Conservation (phyloP, 148 eudicot genomes). For the Cornus florida region DNA sequence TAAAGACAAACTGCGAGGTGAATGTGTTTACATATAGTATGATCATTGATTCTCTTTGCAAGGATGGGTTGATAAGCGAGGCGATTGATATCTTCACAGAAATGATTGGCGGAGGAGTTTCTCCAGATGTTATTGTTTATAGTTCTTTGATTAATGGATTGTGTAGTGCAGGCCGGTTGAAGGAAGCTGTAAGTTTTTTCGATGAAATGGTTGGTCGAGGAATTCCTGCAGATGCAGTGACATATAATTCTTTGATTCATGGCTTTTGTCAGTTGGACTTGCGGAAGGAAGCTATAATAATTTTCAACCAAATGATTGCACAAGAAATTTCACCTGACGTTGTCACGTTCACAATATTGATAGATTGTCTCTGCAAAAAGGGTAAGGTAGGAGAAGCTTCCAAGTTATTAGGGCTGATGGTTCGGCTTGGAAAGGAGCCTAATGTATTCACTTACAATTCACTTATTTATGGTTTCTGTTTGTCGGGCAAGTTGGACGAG, state of each 20-base stretch:
- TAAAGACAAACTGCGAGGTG: constrained; percentile 10
- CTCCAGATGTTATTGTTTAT: constrained; percentile 28
- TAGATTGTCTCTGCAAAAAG: constrained; percentile 19
- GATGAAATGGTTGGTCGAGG: constrained; percentile 22
- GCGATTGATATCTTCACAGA: constrained; percentile 25
- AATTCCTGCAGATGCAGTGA: constrained; percentile 12
- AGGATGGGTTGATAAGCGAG: constrained; percentile 24
- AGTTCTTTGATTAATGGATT: constrained; percentile 29
- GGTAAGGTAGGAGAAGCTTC: constrained; percentile 12
- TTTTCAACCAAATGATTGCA: constrained; percentile 14
- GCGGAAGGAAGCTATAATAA: constrained; percentile 15
- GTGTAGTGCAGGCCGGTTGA: constrained; percentile 27
- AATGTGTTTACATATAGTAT: constrained; percentile 17
- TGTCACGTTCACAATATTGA: constrained; percentile 14
- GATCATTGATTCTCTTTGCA: constrained; percentile 32
- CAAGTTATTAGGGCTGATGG: constrained; percentile 8
- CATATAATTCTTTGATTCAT: constrained; percentile 25
- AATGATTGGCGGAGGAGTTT: constrained; percentile 22
- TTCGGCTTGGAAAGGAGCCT: constrained; percentile 11
- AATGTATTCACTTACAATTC: constrained; percentile 6
- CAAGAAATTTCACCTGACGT: constrained; percentile 13
- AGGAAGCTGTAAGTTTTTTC: constrained; percentile 23
- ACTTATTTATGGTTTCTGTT: constrained; percentile 1
- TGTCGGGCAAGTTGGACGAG: constrained; percentile 14
- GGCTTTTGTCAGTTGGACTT: constrained; percentile 16